Evolutionary conservation across 2,329 filamentous ascomycete species (phyloP).

Genomic region (Fusarium luffae): DNA sequence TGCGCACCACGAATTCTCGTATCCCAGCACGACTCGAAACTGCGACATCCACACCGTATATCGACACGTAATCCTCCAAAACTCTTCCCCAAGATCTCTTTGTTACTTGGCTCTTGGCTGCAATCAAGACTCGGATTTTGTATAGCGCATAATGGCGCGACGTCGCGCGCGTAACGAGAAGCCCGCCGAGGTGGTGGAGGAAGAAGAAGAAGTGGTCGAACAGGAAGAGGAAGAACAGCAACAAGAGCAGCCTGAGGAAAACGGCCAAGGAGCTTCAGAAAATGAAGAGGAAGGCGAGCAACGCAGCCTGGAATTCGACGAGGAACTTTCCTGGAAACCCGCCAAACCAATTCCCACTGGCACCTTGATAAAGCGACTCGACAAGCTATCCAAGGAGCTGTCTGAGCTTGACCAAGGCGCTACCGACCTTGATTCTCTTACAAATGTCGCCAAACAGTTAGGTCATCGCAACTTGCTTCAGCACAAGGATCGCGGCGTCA

Average conservation of each 20-base stretch:
- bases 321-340: slow-evolving; percentile 89
- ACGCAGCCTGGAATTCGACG: slow-evolving; percentile 77
- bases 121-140: slow-evolving; percentile 3
- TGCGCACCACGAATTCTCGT: slow-evolving; percentile 37
- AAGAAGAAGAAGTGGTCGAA: slow-evolving; percentile 44
- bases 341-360: slow-evolving; percentile 88
- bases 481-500: slow-evolving; percentile 94
- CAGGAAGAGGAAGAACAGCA: slow-evolving; percentile 40
- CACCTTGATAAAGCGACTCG: slow-evolving; percentile 83
- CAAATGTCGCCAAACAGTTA: slow-evolving; percentile 85
- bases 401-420: slow-evolving; percentile 88
- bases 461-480: slow-evolving; percentile 82
- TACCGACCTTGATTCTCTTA: slow-evolving; percentile 83
- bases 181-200: slow-evolving; percentile 46
- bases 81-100: neutral
- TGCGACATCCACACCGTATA: slow-evolving; percentile 6
- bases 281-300: slow-evolving; percentile 45
- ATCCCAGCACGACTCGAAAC: slow-evolving; percentile 35
- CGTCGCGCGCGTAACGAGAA: slow-evolving; percentile 51
- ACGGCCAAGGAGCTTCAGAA: slow-evolving; percentile 30
- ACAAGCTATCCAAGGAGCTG: slow-evolving; percentile 84
- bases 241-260: slow-evolving; percentile 28
- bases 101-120: neutral
- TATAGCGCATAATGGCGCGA: slow-evolving; percentile 51
- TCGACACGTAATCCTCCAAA: neutral